Evolutionary conservation across 2,329 filamentous ascomycete genomes (phyloP), one percentile per base, ranked within the genome.

Genomic region (Claviceps quebecensis): DNA sequence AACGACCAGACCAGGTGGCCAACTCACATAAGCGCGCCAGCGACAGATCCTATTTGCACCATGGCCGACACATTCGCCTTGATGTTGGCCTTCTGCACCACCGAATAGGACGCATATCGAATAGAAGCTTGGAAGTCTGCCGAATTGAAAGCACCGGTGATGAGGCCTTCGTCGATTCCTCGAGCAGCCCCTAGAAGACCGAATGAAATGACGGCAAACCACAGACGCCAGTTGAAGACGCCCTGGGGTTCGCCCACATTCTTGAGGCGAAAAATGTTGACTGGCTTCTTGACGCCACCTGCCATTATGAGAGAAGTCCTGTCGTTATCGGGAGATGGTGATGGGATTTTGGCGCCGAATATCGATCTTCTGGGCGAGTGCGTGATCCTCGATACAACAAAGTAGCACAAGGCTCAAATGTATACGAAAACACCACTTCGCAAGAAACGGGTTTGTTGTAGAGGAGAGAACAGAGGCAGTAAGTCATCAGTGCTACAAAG

Each of bases 81-180:
- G 68, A 84, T 81, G 63, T 86, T 81, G 54, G 83, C 81, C 61
- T 76, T 70, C 46, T 78, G 72, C 4, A 73, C 69, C 0, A 65
- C 58, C 45, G 66, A 69, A 59, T 81, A 80, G 2, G 71, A 69
- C 5, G 70, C 66, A 55, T 81, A 78, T 57, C 78, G 60, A 61
- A 86, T 83, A 37, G 72, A 72, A 1, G 64, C 57, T 57, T 82
- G 74, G 63, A 87, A 87, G 49, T 81, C 72, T 56, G 74, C 70
- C n/a, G 80, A 80, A 61, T 80, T 78, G 65, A 86, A 81, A 14
- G 83, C 83, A 1, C 84, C 84, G 8, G 77, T 79, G 56, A 89
- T 89, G 53, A 91, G 73, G 54, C 86, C 86, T 66, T 91, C 86
- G 56, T 91, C 86, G n/a, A 89, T 71, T 58, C 86, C 86, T 53